phyloP scores from a whole-genome alignment of 2,329 filamentous ascomycete genomes.

The Xylaria sp. region DNA sequence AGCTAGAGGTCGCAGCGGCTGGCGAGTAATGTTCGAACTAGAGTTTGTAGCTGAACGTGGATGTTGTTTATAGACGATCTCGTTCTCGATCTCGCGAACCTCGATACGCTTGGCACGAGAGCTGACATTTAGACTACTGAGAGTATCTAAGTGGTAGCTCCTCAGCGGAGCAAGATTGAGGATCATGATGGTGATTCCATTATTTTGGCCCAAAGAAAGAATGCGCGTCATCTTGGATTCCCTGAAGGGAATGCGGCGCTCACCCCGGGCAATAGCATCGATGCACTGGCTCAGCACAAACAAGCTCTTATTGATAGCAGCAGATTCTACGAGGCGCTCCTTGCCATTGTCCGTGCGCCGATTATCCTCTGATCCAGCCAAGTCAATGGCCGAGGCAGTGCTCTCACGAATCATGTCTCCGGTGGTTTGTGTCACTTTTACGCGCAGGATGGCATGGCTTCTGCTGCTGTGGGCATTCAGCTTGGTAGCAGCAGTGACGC shows the following conservation, averaged over 20 bases:
- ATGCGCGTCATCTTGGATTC: slow-evolving; percentile 99
- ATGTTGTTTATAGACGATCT: slow-evolving; percentile 85
- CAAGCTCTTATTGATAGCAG: slow-evolving; percentile 96
- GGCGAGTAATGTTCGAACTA: slow-evolving; percentile 61
- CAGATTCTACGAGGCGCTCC: slow-evolving; percentile 91
- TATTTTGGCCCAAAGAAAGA: slow-evolving; percentile 90
- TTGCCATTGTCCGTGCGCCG: slow-evolving; percentile 92
- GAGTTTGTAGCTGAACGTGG: slow-evolving; percentile 63
- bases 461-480: slow-evolving; percentile 91
- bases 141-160: slow-evolving; percentile 91
- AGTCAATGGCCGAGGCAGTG: slow-evolving; percentile 91
- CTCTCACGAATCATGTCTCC: slow-evolving; percentile 76
- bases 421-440: slow-evolving; percentile 84
- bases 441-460: slow-evolving; percentile 89
- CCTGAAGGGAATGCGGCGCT: slow-evolving; percentile 86
- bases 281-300: slow-evolving; percentile 96
- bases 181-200: slow-evolving; percentile 96
- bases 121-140: slow-evolving; percentile 94
- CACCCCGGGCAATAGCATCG: slow-evolving; percentile 84
- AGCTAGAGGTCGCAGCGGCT: slow-evolving; percentile 81
- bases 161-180: slow-evolving; percentile 91
- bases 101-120: slow-evolving; percentile 97
- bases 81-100: slow-evolving; percentile 94
- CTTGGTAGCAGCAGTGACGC: slow-evolving; percentile 90
- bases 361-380: slow-evolving; percentile 96